These are phyloP conservation scores for Corrigiola litoralis DNA, from an alignment of 179 eudicot species.

Conservation along the genomic window DNA sequence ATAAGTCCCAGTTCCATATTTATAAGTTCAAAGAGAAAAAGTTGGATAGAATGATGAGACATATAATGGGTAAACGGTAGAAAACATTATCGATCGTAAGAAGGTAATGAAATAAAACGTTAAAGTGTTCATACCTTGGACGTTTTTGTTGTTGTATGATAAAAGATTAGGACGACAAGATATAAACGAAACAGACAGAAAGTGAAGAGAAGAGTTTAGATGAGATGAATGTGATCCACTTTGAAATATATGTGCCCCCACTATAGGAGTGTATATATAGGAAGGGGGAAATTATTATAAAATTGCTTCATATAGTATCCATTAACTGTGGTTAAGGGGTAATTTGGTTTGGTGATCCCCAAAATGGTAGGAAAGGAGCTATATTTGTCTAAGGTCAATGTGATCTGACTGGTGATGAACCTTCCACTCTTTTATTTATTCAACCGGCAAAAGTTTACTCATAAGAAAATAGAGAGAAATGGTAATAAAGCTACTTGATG, in stretches of 20 bases:
- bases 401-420: not conserved
- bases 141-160: too few species aligned
- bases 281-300: not conserved
- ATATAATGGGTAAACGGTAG: not conserved
- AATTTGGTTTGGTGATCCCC: constrained; percentile 6
- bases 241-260: not conserved
- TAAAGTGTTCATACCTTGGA: not conserved
- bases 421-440: not conserved
- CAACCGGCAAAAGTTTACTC: not conserved
- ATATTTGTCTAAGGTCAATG: not conserved
- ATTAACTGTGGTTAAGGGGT: constrained; percentile 17
- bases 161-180: too few species aligned
- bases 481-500: not conserved
- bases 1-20: too few species aligned
- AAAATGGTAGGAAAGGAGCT: not conserved
- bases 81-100: not conserved
- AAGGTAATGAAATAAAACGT: not conserved
- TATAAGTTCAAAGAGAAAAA: too few species aligned
- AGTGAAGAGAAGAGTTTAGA: not conserved
- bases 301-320: not conserved
- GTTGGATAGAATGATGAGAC: too few species aligned
- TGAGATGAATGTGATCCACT: not conserved
- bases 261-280: constrained; percentile 2
- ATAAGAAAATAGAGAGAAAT: too few species aligned
- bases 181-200: not conserved